Base-by-base conservation (phyloP, 2,329 filamentous ascomycete species). In the Ophiostoma sp. region DNA sequence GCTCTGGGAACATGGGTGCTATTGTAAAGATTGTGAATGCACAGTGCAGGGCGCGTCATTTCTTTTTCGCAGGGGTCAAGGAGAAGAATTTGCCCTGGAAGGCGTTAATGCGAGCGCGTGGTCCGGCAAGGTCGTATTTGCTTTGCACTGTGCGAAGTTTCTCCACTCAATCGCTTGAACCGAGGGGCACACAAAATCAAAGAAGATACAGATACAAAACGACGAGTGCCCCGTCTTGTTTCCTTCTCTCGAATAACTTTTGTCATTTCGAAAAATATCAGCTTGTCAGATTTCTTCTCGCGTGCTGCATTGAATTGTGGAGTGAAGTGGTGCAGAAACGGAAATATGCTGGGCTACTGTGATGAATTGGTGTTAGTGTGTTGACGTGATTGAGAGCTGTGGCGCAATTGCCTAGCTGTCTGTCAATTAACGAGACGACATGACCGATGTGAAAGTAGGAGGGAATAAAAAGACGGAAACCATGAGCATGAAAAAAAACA, bases 381-480 rank as follows among this genome's bases (percentile, higher is more conserved):
- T 48, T 66, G 63, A 66, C 63, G 63, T 66, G 63, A 66, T 66
- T 9, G 25, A 45, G 63, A 66, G 63, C 63, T 31, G 48, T 66
- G 22, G 63, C 63, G 63, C 63, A 66, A 66, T 66, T 33, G 22
- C 33, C 6, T 31, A 39, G 50, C 33, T 25, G 17, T 22, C 39
- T 19, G 36, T 28, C n/a, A 64, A 64, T 45, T 25, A 11, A 31
- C 61, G 25, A 45, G 3, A 66, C 11, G 61, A 66, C 61, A 66
- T 66, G 42, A 66, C 63, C 25, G 33, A 66, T 66, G 63, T 12
- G 22, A 31, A 9, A 19, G 3, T 19, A 8, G 22, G 6, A 66
- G 12, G 19, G n/a, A 28, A 66, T 48, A 48, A 66, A 66, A 66
- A 6, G 59, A 22, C 36, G 9, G 1, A 42, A 39, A 63, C 12